Evolutionary conservation across 2,329 filamentous ascomycete species (phyloP), one percentile per base, ranked within the genome.

Genomic region (Phyllosticta citrichinensis): DNA sequence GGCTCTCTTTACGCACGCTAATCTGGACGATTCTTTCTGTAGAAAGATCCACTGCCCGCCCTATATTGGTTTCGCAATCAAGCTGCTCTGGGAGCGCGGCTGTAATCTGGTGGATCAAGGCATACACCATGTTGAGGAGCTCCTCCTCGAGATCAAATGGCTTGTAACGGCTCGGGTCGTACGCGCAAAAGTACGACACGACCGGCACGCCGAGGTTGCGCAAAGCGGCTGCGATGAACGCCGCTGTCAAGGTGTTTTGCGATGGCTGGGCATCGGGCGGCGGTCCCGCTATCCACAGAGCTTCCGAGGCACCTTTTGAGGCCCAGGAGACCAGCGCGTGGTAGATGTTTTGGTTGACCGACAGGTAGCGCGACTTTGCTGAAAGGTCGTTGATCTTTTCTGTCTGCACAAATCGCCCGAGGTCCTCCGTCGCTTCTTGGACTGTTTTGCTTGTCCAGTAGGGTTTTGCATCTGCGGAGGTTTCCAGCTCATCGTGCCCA

Each of bases 151-250:
- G 40, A 47, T 47, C 40, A 8, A 47, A 47, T 8, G 40, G 4
- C 40, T 8, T 8, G 19, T 66, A 66, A 5, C 55, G 24, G 22
- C 63, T 8, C 8, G 55, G n/a, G 0, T 63, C 58, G 10, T 63
- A 25, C 24, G 25, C 64, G 56, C 64, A 65, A 52, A 62, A 64
- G 35, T 61, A 66, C 2, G 65, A 65, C 1, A 64, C 33, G 5
- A 62, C 56, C 0, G 63, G 60, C 1, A 64, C 56, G 2, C 24
- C 25, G 35, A 12, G 24, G 8, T 24, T 40, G 22, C 58, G 58
- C 8, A 14, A 17, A 1, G 58, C 40, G 5, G 35, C 17, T 10
- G 40, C 40, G 19, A 22, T 24, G 11, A 33, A 47, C 2, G 58
- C n/a, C 8, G 58, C 52, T 1, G 55, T 30, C 10, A 22, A 35